phyloP scores from a whole-genome alignment of 2,329 filamentous ascomycete genomes.

The Metarhizium humberi region DNA sequence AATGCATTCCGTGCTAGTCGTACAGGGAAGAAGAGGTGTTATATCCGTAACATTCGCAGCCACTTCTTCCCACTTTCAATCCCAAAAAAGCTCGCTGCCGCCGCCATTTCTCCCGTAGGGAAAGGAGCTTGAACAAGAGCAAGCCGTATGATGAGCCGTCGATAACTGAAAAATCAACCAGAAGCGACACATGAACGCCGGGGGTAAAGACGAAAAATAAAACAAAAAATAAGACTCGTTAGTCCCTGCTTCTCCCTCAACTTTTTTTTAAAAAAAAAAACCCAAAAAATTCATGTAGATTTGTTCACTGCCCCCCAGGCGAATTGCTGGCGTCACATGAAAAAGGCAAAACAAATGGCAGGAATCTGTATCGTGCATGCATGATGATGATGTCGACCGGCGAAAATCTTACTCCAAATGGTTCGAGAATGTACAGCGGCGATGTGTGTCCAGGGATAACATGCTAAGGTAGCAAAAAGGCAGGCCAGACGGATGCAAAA shows the following conservation, averaged over 20 bases:
- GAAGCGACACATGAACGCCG: background rate
- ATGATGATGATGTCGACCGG: constrained; percentile 6
- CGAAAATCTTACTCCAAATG: constrained; percentile 6
- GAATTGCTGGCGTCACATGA: background rate
- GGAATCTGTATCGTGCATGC: constrained; percentile 2
- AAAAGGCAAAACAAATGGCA: background rate
- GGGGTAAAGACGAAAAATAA: background rate
- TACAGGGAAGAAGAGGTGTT: constrained; percentile 1
- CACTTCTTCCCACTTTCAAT: background rate
- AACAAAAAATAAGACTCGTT: background rate
- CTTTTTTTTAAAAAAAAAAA: constrained; percentile 4
- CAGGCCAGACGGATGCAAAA: background rate
- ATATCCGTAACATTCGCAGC: background rate
- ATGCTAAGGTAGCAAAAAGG: background rate
- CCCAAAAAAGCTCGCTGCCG: background rate
- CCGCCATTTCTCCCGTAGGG: background rate
- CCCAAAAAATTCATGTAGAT: constrained; percentile 6
- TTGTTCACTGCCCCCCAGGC: background rate
- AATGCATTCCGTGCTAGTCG: constrained; percentile 4
- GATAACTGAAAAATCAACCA: background rate
- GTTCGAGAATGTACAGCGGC: constrained; percentile 6
- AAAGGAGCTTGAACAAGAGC: background rate
- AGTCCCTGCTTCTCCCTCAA: constrained; percentile 5
- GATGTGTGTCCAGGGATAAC: constrained; percentile 1
- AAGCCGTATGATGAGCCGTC: background rate